phyloP scores from a whole-genome alignment of 2,329 filamentous ascomycete species.

The Juglanconis oblonga region DNA sequence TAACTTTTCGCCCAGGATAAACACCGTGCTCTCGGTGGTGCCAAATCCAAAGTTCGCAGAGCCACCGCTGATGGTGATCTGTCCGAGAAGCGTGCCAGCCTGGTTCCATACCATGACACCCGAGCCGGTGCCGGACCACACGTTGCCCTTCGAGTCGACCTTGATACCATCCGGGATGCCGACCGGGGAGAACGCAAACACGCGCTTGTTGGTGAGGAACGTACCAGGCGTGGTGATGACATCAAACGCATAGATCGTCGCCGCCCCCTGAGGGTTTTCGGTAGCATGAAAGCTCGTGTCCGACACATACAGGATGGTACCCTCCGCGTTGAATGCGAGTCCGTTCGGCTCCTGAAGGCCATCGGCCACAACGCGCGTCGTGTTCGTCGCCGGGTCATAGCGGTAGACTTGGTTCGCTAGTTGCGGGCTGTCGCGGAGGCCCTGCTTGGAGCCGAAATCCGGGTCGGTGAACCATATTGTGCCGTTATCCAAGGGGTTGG shows the following conservation, averaged over 20 bases:
- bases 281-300: conserved; percentile 27
- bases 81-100: conserved; percentile 10
- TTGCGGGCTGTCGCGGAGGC: conserved; percentile 39
- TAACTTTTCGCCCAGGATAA: conserved; percentile 11
- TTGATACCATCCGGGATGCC: conserved; percentile 15
- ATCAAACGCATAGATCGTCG: conserved; percentile 15
- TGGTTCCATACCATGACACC: conserved; percentile 15
- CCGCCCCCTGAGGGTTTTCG: conserved; percentile 5
- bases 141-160: conserved; percentile 13
- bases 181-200: conserved; percentile 15
- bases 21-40: conserved; percentile 8
- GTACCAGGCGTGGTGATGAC: background rate
- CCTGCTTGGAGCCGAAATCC: conserved; percentile 44
- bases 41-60: conserved; percentile 16
- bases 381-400: conserved; percentile 36
- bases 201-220: conserved; percentile 12
- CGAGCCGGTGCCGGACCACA: conserved; percentile 13
- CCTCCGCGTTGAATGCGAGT: conserved; percentile 41
- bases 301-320: conserved; percentile 41
- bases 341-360: conserved; percentile 45
- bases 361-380: conserved; percentile 43
- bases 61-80: conserved; percentile 10
- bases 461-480: conserved; percentile 50
- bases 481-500: conserved; percentile 32
- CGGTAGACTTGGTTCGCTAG: conserved; percentile 48